Conservation (phyloP, 192 early-diverging fungal species). For the Podila minutissima region DNA sequence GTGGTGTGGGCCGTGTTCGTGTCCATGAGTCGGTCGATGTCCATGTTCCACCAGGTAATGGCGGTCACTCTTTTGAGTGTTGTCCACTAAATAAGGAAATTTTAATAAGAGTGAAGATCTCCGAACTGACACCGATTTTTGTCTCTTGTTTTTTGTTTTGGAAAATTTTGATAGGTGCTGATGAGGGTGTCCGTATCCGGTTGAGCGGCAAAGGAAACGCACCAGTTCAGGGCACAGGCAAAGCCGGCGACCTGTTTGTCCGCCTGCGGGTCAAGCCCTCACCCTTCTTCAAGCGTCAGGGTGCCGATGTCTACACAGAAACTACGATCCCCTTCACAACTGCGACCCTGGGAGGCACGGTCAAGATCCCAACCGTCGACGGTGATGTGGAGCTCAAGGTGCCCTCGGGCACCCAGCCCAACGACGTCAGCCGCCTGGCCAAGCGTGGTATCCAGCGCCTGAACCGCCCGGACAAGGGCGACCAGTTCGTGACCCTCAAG, state of each 20-base stretch:
- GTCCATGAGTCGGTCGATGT: constrained; percentile 77
- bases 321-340: constrained; percentile 83
- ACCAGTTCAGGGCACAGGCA: constrained; percentile 77
- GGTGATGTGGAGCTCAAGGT: constrained; percentile 95
- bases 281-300: constrained; percentile 86
- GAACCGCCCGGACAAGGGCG: constrained; percentile 72
- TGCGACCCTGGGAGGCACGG: constrained; percentile 88
- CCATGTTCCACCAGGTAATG: constrained; percentile 77
- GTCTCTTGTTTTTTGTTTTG: not conserved
- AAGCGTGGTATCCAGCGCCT: constrained; percentile 79
- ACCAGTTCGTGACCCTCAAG: constrained; percentile 91
- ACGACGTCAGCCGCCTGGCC: constrained; percentile 82
- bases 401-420: constrained; percentile 88
- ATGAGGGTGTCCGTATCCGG: constrained; percentile 82
- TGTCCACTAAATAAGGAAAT: not conserved
- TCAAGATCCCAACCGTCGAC: constrained; percentile 93
- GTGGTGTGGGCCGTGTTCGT: constrained; percentile 82
- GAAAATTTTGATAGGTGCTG: constrained; percentile 64
- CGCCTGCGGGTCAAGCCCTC: constrained; percentile 76
- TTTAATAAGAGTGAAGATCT: not conserved
- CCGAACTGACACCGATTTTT: not conserved
- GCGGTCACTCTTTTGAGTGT: not conserved
- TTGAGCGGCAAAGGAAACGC: constrained; percentile 85
- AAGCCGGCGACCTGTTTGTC: constrained; percentile 88
- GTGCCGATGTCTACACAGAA: constrained; percentile 79